Conservation (phyloP, 495 filamentous ascomycete genomes). For the Penicillium alfredii region DNA sequence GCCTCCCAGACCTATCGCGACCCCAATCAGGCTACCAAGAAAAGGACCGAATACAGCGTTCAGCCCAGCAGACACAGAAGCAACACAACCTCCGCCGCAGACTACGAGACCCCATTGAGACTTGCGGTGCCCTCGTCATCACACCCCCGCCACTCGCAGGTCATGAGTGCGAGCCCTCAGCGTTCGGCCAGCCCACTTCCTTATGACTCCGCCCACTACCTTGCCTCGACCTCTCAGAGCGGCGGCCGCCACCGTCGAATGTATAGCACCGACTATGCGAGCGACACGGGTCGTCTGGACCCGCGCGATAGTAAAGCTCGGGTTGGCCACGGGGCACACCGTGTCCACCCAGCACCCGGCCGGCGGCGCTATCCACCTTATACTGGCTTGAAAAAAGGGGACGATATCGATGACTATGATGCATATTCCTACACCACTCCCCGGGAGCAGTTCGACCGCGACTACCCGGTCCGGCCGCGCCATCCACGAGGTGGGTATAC, state of each 20-base stretch:
- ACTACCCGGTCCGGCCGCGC: slow-evolving; percentile 46
- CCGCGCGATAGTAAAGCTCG: slow-evolving; percentile 14
- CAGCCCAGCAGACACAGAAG: slow-evolving; percentile 35
- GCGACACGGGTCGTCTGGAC: slow-evolving; percentile 31
- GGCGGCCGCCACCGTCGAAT: slow-evolving; percentile 26
- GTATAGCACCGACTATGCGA: slow-evolving; percentile 35
- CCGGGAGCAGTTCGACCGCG: slow-evolving; percentile 61
- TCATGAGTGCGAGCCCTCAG: slow-evolving; percentile 23
- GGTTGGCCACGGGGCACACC: slow-evolving; percentile 18
- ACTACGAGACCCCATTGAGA: slow-evolving; percentile 23
- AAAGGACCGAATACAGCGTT: slow-evolving; percentile 40
- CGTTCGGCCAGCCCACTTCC: slow-evolving; percentile 29
- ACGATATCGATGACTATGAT: slow-evolving; percentile 55
- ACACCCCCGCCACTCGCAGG: slow-evolving; percentile 23
- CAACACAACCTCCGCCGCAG: slow-evolving; percentile 30
- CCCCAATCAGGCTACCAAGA: slow-evolving; percentile 26
- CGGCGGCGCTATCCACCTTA: slow-evolving; percentile 27
- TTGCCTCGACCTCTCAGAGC: slow-evolving; percentile 24
- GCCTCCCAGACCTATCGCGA: slow-evolving; percentile 33
- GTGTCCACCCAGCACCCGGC: slow-evolving; percentile 16
- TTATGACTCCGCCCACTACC: slow-evolving; percentile 23
- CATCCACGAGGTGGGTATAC: slow-evolving; percentile 45
- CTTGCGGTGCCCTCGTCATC: slow-evolving; percentile 23
- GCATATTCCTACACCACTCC: slow-evolving; percentile 70
- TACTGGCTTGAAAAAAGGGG: slow-evolving; percentile 37